phyloP scores from a whole-genome alignment of 148 eudicot species.

The Mesembryanthemum crystallinum region DNA sequence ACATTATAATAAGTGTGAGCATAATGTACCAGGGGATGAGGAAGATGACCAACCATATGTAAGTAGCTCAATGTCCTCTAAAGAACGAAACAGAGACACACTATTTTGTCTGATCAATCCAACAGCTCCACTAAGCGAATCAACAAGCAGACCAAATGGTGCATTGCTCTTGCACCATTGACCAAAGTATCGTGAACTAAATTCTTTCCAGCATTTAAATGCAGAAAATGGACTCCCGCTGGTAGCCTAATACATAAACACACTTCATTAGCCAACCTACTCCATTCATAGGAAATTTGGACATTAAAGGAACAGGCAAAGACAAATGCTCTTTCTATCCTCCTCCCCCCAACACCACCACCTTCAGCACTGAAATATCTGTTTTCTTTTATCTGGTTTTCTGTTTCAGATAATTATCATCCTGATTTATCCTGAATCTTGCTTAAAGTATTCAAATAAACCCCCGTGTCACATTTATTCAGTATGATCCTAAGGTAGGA shows the following conservation, averaged over 20 bases:
- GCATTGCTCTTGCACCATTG: constrained; percentile 69
- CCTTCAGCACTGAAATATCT: not conserved
- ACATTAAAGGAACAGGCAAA: not conserved
- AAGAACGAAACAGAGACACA: constrained; percentile 69
- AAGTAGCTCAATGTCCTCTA: constrained; percentile 82
- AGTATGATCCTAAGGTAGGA: not conserved
- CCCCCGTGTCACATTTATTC: not conserved
- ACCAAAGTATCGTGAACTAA: constrained; percentile 56
- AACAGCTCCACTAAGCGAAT: constrained; percentile 59
- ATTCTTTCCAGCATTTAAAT: constrained; percentile 75
- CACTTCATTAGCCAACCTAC: constrained; percentile 25
- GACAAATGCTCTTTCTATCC: not conserved
- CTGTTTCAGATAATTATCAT: not conserved
- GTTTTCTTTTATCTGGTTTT: not conserved
- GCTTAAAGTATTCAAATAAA: not conserved
- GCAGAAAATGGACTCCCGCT: constrained; percentile 56
- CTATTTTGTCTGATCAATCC: constrained; percentile 71
- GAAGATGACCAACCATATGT: constrained; percentile 48
- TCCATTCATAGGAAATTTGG: not conserved
- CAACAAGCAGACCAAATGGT: constrained; percentile 66
- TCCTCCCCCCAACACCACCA: not conserved
- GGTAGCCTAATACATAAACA: constrained; percentile 54
- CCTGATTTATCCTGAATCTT: not conserved
- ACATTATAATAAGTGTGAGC: not conserved
- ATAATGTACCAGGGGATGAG: constrained; percentile 10